A percentile compares a stretch with the other conserved stretches of the same genome.
Conservation (phyloP, 2,329 filamentous ascomycete species). For the Rhynchosporium secalis region DNA sequence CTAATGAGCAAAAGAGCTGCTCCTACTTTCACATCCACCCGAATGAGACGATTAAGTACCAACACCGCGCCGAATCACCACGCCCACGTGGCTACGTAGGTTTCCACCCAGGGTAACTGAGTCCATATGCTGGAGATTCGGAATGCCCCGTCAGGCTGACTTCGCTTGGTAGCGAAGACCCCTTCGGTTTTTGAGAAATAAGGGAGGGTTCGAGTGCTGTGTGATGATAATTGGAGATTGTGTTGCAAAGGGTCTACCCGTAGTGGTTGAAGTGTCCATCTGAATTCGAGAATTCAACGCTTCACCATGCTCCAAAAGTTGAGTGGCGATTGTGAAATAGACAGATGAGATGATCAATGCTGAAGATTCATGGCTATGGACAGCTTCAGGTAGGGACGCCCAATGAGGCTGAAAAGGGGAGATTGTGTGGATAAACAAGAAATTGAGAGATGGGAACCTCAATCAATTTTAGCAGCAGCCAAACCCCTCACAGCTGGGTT, state of each 20-base stretch:
- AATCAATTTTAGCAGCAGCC: constrained; percentile 27
- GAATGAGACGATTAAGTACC: neutral
- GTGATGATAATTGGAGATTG: neutral
- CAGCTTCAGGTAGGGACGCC: too few relatives aligned
- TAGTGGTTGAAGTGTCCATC: neutral
- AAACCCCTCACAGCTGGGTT: constrained; percentile 49
- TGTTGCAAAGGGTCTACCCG: neutral
- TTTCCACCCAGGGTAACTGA: neutral
- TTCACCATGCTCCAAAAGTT: neutral
- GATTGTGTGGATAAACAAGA: neutral
- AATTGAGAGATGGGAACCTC: neutral
- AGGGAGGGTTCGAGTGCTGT: neutral
- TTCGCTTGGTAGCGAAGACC: neutral
- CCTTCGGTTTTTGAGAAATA: neutral
- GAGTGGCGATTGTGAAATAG: neutral
- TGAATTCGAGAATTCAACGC: neutral
- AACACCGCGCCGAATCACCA: neutral
- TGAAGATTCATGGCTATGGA: neutral
- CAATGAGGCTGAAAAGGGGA: neutral
- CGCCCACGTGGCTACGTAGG: neutral
- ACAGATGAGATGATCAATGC: neutral
- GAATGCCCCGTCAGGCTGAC: too few relatives aligned
- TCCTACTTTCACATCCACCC: neutral
- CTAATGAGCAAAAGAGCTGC: neutral
- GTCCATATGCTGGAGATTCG: too few relatives aligned